phyloP scores from a whole-genome alignment of 129 eudicot genomes.

The Cynara cardunculus region DNA sequence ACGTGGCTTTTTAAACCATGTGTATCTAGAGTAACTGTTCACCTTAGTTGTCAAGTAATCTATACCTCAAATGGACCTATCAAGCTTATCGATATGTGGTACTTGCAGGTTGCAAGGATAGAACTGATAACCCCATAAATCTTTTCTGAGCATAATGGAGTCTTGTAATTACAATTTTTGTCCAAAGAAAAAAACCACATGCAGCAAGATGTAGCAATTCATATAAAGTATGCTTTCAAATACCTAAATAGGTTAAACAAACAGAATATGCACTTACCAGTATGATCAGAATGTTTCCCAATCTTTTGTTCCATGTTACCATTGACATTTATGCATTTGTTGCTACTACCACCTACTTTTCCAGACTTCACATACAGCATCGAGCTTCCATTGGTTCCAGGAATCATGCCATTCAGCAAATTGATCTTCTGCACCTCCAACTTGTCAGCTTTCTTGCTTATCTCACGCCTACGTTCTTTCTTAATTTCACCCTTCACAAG shows the following conservation, averaged over 20 bases:
- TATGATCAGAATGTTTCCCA: slow-evolving; percentile 36
- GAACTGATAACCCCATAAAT: neutral
- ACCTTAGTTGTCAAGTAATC: neutral
- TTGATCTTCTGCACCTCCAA: slow-evolving; percentile 32
- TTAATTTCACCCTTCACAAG: slow-evolving; percentile 59
- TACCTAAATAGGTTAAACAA: slow-evolving; percentile 6
- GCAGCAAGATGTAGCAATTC: neutral
- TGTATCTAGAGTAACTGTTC: neutral
- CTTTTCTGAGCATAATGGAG: neutral
- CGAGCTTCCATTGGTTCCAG: slow-evolving; percentile 25
- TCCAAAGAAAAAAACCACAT: neutral
- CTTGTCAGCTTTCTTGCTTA: slow-evolving; percentile 12
- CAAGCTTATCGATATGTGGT: neutral
- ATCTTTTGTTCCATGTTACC: slow-evolving; percentile 26
- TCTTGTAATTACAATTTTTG: neutral
- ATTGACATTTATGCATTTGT: slow-evolving; percentile 10
- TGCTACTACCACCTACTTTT: slow-evolving; percentile 21
- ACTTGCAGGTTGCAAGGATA: neutral
- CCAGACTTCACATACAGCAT: slow-evolving; percentile 19
- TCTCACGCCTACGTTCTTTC: slow-evolving; percentile 22
- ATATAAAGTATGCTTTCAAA: neutral
- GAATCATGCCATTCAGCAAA: slow-evolving; percentile 40
- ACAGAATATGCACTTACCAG: slow-evolving; percentile 37
- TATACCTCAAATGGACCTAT: neutral
- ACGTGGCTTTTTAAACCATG: neutral